Evolutionary conservation across 192 early-diverging fungal species (phyloP), one percentile per base, ranked within the genome.

Genomic region (Phlyctochytrium planicorne): DNA sequence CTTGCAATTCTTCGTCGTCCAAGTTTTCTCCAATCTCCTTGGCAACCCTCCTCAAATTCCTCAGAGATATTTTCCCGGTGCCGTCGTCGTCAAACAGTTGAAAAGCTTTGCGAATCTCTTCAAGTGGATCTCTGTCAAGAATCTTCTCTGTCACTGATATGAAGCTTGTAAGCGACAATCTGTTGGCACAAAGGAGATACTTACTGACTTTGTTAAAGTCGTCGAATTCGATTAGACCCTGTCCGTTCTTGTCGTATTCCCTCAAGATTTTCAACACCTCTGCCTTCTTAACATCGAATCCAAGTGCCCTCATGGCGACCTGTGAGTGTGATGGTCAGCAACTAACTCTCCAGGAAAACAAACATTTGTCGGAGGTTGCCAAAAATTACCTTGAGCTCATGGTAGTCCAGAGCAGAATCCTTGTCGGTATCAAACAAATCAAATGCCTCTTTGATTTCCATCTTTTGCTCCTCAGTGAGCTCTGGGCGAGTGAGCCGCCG

Each of bases 391-490:
- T 93, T 94, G 4, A 92, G 75, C 78, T 93, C 92, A 76, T 91
- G 92, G 67, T 88, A 91, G 78, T 92, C 90, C 1, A 94, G 71
- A 20, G 78, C 71, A 30, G 78, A 77, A 67, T 93, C 90, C 85
- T 70, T 84, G 74, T 96, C 91, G 81, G 95, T 96, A 83, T 97
- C 96, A 73, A 98, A 98, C 32, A 96, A 88, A 72, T 92, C 92
- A 88, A 97, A 98, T 17, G 95, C 95, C 78, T 98, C 95, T 67
- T 88, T 87, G 63, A 97, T 94, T 80, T 98, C 95, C 69, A 87
- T 91, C 78, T 95, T 82, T 70, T 90, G 88, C 59, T 93, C 91
- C 3, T 91, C 89, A 60, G 80, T 87, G 12, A 91, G 67, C 53
- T 82, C 77, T 40, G 71, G 74, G 47, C 73, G 75, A 20, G 63